Percentiles rank a stretch among this genome's conserved stretches.
Evolutionary conservation across 164 flowering plant species (phyloP).

Genomic region (Taxillus chinensis): DNA sequence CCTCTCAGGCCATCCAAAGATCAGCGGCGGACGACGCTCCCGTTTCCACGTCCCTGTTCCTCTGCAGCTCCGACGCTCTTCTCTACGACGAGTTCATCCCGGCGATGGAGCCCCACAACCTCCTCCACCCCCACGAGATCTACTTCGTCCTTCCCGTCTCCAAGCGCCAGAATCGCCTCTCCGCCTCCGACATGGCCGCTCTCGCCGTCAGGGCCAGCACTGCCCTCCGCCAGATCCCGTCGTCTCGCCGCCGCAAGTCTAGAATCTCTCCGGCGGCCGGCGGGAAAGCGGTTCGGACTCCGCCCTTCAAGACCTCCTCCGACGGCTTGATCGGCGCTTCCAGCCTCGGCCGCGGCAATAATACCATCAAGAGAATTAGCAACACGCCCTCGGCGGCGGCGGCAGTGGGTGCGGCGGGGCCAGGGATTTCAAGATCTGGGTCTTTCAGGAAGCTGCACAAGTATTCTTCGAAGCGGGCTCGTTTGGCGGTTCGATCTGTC

Average conservation of each 20-base stretch:
- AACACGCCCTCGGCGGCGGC: no score
- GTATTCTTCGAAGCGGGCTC: conserved; percentile 35
- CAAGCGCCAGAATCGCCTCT: conserved; percentile 23
- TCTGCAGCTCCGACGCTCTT: conserved; percentile 45
- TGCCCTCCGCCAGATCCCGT: conserved; percentile 25
- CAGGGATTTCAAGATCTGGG: conserved; percentile 18
- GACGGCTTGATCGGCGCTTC: no score
- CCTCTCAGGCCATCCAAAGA: conserved; percentile 17
- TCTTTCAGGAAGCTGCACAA: conserved; percentile 35
- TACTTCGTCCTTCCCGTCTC: conserved; percentile 41
- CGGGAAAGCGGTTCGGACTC: no score
- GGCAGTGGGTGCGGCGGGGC: background rate
- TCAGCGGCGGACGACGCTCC: background rate
- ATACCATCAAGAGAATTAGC: no score
- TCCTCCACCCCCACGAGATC: conserved; percentile 32
- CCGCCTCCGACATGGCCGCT: conserved; percentile 58
- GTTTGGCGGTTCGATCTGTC: conserved; percentile 39
- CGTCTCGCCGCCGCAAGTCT: conserved; percentile 5
- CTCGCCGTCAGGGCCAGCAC: conserved; percentile 53
- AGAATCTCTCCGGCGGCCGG: no score
- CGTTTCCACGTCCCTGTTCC: conserved; percentile 4
- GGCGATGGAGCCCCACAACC: conserved; percentile 15
- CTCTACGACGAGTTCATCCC: conserved; percentile 43
- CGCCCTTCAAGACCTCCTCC: no score
- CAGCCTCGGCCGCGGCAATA: no score